Base-by-base conservation (phyloP, 2,329 filamentous ascomycete species). In the Apiospora kogelbergensis region DNA sequence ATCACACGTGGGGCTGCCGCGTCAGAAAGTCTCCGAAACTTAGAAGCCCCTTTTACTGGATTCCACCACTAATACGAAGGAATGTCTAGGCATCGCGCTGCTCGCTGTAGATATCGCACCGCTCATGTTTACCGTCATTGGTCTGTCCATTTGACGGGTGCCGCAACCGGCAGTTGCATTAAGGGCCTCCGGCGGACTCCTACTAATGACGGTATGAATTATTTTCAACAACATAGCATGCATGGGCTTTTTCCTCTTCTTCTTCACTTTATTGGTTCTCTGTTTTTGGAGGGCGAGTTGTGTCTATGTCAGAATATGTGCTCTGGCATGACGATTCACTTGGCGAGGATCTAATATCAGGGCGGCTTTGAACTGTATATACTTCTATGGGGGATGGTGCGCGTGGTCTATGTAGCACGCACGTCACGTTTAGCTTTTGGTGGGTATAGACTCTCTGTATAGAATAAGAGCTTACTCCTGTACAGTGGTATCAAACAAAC, bases 51-150 rank as follows among this genome's bases (percentile, higher is more conserved):
- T n/a, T 20, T 20, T 9, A 20, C 9, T 37, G 53, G 26, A 60
- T 60, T 37, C 53, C 53, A 60, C 53, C 53, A 60, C 53, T 60
- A 60, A 60, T 60, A 60, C 30, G 53, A 60, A n/a, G 20, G 26
- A 37, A 17, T 60, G 26, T 37, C 53, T 22, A 78, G 77, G 77
- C 26, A 79, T 79, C 70, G 77, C 75, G 41, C 75, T 76, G 74
- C 70, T 79, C 11, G 76, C 76, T 41, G 88, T 83, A 26, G 81
- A 83, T 72, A 73, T 79, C 24, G 80, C 81, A 37, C 81, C 81
- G n/a, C 76, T 83, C 60, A 76, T 83, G 26, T 81, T 82, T 70
- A 80, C 83, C 66, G 68, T 82, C 53, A 78, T 83, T 65, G 81
- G 81, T 41, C 72, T 83, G 30, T 60, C 53, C 17, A 60, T 37